Percentiles rank a stretch among this genome's conserved stretches.
Conservation (phyloP, 2,329 filamentous ascomycete genomes). For the Xylariaceae sp. region DNA sequence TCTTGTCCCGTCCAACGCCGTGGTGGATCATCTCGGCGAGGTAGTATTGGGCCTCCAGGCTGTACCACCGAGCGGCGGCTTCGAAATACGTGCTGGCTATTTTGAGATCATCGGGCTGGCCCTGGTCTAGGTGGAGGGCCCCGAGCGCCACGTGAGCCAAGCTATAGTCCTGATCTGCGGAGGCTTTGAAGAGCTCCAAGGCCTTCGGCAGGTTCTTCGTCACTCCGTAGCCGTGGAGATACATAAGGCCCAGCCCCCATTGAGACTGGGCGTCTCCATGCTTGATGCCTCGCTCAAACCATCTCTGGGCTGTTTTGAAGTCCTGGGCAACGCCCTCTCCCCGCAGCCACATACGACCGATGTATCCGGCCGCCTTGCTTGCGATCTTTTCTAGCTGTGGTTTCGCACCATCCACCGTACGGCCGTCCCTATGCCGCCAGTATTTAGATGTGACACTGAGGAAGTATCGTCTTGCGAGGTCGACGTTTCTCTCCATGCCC, state of each 20-base stretch:
- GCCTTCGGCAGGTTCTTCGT: constrained; percentile 65
- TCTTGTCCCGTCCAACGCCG: constrained; percentile 72
- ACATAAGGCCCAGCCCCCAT: constrained; percentile 77
- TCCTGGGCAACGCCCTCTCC: constrained; percentile 80
- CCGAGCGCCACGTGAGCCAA: constrained; percentile 79
- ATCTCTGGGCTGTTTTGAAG: constrained; percentile 67
- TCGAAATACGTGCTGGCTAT: constrained; percentile 84
- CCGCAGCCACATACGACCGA: constrained; percentile 83
- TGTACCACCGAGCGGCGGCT: constrained; percentile 72
- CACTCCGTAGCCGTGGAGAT: constrained; percentile 68
- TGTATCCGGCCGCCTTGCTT: constrained; percentile 76
- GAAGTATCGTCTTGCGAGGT: constrained; percentile 74
- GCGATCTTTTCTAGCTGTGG: constrained; percentile 71
- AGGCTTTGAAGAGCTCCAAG: constrained; percentile 68
- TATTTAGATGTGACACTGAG: constrained; percentile 71
- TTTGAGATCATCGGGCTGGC: constrained; percentile 60
- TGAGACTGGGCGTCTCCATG: constrained; percentile 79
- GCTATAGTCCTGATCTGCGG: constrained; percentile 76
- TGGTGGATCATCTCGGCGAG: constrained; percentile 80
- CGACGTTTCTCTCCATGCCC: constrained; percentile 66
- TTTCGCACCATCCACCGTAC: constrained; percentile 62
- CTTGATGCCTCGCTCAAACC: constrained; percentile 75
- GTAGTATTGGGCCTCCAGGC: constrained; percentile 88
- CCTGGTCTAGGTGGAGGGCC: constrained; percentile 80
- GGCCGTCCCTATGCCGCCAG: constrained; percentile 72